A percentile compares a stretch with the other conserved stretches of the same genome.
These are phyloP conservation scores for Gloeostereum incarnatum DNA, from an alignment of 768 basidiomycete species.

Conservation along the genomic window DNA sequence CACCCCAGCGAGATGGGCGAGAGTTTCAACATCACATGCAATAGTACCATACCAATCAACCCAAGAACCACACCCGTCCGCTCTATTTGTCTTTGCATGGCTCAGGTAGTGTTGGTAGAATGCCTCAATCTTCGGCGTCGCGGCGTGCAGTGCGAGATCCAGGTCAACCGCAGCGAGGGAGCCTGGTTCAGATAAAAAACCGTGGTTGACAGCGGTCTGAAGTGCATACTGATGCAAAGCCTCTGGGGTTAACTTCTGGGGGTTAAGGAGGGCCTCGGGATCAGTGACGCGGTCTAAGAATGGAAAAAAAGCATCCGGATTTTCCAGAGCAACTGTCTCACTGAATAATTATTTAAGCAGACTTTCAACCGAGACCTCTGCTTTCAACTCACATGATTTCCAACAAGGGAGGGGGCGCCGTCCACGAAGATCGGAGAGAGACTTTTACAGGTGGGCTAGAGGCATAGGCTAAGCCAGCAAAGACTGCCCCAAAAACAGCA, in stretches of 20 bases:
- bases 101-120: conserved; percentile 60
- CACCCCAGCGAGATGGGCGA: conserved; percentile 41
- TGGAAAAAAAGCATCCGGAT: conserved; percentile 66
- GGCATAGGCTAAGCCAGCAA: conserved; percentile 7
- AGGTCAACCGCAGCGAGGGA: conserved; percentile 53
- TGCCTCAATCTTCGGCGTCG: conserved; percentile 76
- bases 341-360: conserved; percentile 28
- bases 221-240: conserved; percentile 47
- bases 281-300: conserved; percentile 58
- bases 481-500: no score
- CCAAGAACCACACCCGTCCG: conserved; percentile 55
- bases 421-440: conserved; percentile 55
- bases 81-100: conserved; percentile 15
- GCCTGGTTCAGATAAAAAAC: conserved; percentile 39
- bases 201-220: conserved; percentile 35
- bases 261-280: conserved; percentile 26
- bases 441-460: conserved; percentile 47
- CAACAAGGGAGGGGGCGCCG: conserved; percentile 49
- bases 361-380: neutral
- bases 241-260: conserved; percentile 31
- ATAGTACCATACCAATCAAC: conserved; percentile 77
- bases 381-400: conserved; percentile 52
- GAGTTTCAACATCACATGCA: conserved; percentile 56
- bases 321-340: conserved; percentile 73
- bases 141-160: conserved; percentile 68